A percentile compares a stretch with the other conserved stretches of the same genome.
Evolutionary conservation across 805 yeast species (phyloP).

Genomic region (Metschnikowia gelsemii): DNA sequence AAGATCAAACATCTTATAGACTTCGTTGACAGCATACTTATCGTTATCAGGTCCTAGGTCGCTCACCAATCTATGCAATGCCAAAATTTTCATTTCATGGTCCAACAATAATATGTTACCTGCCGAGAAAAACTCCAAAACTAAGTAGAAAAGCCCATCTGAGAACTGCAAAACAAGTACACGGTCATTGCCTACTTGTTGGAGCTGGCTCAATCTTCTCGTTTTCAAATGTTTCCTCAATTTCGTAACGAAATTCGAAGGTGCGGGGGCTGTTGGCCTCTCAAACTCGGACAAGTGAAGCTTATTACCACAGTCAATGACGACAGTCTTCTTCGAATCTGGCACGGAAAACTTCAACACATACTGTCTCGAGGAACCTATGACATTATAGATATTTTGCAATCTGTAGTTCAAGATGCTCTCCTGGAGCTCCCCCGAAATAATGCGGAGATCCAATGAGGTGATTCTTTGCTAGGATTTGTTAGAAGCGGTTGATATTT

Average conservation of each 20-base stretch:
- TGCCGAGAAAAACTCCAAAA: conserved; percentile 90
- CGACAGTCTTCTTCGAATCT: conserved; percentile 71
- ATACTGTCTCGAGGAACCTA: conserved; percentile 69
- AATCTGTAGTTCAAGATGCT: conserved; percentile 64
- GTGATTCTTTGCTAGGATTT: conserved; percentile 72
- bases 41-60: conserved; percentile 61
- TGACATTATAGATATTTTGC: conserved; percentile 81
- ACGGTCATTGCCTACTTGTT: conserved; percentile 78
- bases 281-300: conserved; percentile 77
- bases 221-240: conserved; percentile 83
- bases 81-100: conserved; percentile 60
- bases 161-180: conserved; percentile 81
- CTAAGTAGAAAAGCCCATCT: conserved; percentile 75
- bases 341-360: conserved; percentile 79
- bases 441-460: conserved; percentile 73
- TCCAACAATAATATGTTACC: conserved; percentile 86
- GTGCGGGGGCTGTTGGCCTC: conserved; percentile 75
- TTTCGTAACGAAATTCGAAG: conserved; percentile 83
- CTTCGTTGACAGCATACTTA: conserved; percentile 72
- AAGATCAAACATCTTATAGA: conserved; percentile 60
- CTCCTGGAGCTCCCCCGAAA: conserved; percentile 62
- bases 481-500: neutral
- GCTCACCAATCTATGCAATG: conserved; percentile 75
- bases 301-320: conserved; percentile 85
- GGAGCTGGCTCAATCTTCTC: conserved; percentile 68